Evolutionary conservation across 176 grass and related monocot genomes (phyloP), one percentile per base, ranked within the genome.

Genomic region (Alloteropsis semialata): DNA sequence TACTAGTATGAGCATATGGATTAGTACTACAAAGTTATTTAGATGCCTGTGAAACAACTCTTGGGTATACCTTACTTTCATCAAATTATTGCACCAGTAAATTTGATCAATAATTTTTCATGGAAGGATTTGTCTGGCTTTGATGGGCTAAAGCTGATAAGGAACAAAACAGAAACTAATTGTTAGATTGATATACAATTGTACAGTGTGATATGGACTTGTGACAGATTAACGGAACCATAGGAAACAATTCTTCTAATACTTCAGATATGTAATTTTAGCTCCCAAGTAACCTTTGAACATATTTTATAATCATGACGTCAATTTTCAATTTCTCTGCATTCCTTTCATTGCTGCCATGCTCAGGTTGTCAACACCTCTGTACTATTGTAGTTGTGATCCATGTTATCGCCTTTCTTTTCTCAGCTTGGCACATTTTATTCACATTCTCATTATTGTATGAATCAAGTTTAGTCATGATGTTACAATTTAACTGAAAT

Each of bases 21-120:
- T 29, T 56, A 45, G 65, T 69, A 55, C 43, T 87, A 41, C 61
- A 24, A 57, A 59, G 7, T 67, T 75, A n/a, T 77, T 76, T 82
- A 58, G 7, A 76, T 60, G n/a, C 48, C 12, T 65, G 39, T 15
- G 12, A 69, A 82, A 49, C 38, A 66, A 24, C 28, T 81, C 51
- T 66, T 14, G 13, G 62, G 69, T 30, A 33, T 39, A 42, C 45
- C 56, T 58, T n/a, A n/a, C n/a, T n/a, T n/a, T n/a, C n/a, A n/a
- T n/a, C n/a, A n/a, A n/a, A n/a, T n/a, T n/a, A n/a, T n/a, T n/a
- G n/a, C n/a, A n/a, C n/a, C n/a, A n/a, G n/a, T n/a, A n/a, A n/a
- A n/a, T n/a, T n/a, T 75, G 14, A 59, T 25, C 36, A 67, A 42
- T 67, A 81, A 32, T 25, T 51, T 77, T 21, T 69, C 42, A 51